These are phyloP conservation scores for Extremus antarcticus DNA, from an alignment of 495 filamentous ascomycete species.

Conservation along the genomic window DNA sequence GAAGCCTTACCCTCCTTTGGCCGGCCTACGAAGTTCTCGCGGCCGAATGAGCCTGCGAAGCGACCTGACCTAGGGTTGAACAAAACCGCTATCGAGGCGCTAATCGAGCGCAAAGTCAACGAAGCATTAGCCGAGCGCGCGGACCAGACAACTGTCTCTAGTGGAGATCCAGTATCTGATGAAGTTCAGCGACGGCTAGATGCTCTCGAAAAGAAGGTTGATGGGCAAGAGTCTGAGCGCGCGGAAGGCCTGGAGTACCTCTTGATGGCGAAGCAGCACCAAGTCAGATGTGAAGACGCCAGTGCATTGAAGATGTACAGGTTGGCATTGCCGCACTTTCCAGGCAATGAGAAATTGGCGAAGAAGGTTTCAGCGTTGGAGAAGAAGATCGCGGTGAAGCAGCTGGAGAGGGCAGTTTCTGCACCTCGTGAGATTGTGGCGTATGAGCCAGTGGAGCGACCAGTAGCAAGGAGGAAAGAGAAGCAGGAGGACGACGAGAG, in stretches of 20 bases:
- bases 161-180: slow-evolving; percentile 7
- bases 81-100: slow-evolving; percentile 57
- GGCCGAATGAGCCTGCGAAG: slow-evolving; percentile 23
- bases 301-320: slow-evolving; percentile 80
- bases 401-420: slow-evolving; percentile 11
- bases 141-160: slow-evolving; percentile 12
- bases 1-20: slow-evolving; percentile 11
- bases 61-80: slow-evolving; percentile 41
- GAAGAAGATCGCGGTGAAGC: slow-evolving; percentile 42
- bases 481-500: slow-evolving; percentile 35
- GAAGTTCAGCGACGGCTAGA: slow-evolving; percentile 59
- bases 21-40: slow-evolving; percentile 25
- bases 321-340: slow-evolving; percentile 74
- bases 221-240: slow-evolving; percentile 51
- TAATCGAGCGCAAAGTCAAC: slow-evolving; percentile 82
- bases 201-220: slow-evolving; percentile 71
- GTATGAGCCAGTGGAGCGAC: not conserved
- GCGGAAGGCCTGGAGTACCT: slow-evolving; percentile 74
- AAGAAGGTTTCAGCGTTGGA: slow-evolving; percentile 64
- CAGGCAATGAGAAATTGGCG: slow-evolving; percentile 68
- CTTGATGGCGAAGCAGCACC: slow-evolving; percentile 85
- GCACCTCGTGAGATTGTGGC: not conserved
- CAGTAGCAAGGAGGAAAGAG: not conserved
- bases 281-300: slow-evolving; percentile 64
- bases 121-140: slow-evolving; percentile 70